These are phyloP conservation scores for Daldinia eschscholtzii DNA, from an alignment of 2,329 filamentous ascomycete species.

Conservation along the genomic window DNA sequence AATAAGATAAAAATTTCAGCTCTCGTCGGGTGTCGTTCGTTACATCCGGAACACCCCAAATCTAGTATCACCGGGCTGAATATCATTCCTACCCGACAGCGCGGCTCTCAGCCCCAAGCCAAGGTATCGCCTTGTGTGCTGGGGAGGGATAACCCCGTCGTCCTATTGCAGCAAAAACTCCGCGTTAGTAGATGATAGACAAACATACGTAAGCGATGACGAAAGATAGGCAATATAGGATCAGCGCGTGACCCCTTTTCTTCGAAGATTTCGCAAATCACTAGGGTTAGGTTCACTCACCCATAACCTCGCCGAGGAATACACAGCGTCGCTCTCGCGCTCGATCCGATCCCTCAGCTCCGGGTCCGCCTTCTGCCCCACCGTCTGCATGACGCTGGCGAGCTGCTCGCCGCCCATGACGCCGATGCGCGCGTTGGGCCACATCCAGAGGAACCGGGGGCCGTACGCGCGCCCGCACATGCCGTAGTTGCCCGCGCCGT, in stretches of 20 bases:
- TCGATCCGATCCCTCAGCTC: slow-evolving; percentile 88
- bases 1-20: not conserved
- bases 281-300: slow-evolving; percentile 58
- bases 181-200: slow-evolving; percentile 27
- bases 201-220: slow-evolving; percentile 2
- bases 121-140: slow-evolving; percentile 79
- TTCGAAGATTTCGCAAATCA: not conserved
- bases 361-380: slow-evolving; percentile 85
- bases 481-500: slow-evolving; percentile 96
- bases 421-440: slow-evolving; percentile 95
- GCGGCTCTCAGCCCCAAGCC: slow-evolving; percentile 80
- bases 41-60: slow-evolving; percentile 91
- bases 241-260: not conserved
- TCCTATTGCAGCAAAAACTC: slow-evolving; percentile 60
- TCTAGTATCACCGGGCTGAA: slow-evolving; percentile 71
- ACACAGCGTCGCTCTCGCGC: slow-evolving; percentile 87
- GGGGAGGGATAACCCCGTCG: slow-evolving; percentile 83
- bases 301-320: slow-evolving; percentile 91
- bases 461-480: slow-evolving; percentile 97
- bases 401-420: slow-evolving; percentile 98
- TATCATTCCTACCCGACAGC: slow-evolving; percentile 74
- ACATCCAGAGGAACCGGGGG: slow-evolving; percentile 94
- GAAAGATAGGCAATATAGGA: slow-evolving; percentile 13
- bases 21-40: slow-evolving; percentile 17
- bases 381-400: slow-evolving; percentile 92